Evolutionary conservation across 1,284 basidiomycete species (phyloP), one percentile per base, ranked within the genome.

Genomic region (Trametes polyzona): DNA sequence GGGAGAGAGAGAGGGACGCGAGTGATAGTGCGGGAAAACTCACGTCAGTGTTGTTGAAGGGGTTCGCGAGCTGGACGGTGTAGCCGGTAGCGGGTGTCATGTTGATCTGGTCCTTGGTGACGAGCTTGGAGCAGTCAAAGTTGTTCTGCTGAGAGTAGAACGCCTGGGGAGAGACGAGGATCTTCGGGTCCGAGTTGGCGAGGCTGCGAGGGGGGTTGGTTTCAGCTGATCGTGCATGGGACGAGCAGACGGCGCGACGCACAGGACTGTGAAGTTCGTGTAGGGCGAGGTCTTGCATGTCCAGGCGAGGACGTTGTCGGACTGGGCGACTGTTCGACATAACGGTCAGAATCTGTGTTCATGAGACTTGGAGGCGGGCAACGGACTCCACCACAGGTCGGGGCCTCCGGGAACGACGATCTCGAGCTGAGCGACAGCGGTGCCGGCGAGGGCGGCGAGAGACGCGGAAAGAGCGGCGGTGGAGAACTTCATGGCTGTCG

Each of bases 111-210:
- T 83, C 73, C 55, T 74, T 69, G 24, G 79, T 80, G 66, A 88
- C 76, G 23, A 73, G 69, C 66, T 79, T 75, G 9, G 85, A 87
- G 73, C 87, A 88, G 53, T 87, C 80, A 48, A 74, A 82, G 72
- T 85, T 86, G 55, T 78, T 64, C 55, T 85, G 71, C 52, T 78
- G 69, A 30, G 82, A 70, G 42, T 88, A 77, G 69, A 81, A 71
- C 23, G 80, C 73, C n/a, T 68, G 62, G 17, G 76, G 67, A 1
- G 70, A 53, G 16, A 53, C 7, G 47, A 80, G 66, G 54, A 80
- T 63, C 19, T 62, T 23, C 0, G 57, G 55, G 67, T 80, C 61
- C 9, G 72, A 62, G 71, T 81, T 83, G 50, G 70, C 65, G 43
- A 82, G 42, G 24, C 80, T 82, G 55, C n/a, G 39, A 23, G 14